phyloP scores from a whole-genome alignment of 306 rosid genomes.

The Sophora flavescens region DNA sequence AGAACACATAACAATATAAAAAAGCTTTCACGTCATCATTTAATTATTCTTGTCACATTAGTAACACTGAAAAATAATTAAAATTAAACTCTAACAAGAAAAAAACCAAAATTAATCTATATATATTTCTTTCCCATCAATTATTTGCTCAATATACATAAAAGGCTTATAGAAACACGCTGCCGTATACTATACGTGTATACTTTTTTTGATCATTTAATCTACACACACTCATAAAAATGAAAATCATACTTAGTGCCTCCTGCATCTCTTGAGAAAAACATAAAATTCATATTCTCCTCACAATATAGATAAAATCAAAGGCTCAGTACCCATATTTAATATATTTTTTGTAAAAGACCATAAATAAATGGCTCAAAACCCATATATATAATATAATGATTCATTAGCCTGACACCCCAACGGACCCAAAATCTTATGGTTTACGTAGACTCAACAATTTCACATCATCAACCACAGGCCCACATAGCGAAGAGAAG shows the following conservation, averaged over 20 bases:
- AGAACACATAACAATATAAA: too few species aligned
- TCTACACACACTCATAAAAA: conserved; percentile 27
- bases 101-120: background rate
- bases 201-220: background rate
- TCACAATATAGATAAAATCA: conserved; percentile 24
- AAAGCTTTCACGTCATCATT: too few species aligned
- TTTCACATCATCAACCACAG: conserved; percentile 90
- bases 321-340: background rate
- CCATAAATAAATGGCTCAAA: conserved; percentile 14
- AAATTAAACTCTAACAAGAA: background rate
- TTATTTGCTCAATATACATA: conserved; percentile 20
- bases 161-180: background rate
- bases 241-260: conserved; percentile 16
- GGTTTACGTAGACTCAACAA: conserved; percentile 73
- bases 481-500: conserved; percentile 93
- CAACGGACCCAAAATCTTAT: background rate
- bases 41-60: background rate
- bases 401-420: conserved; percentile 2
- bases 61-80: background rate
- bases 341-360: too few species aligned
- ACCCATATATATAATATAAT: conserved; percentile 27
- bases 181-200: conserved; percentile 16
- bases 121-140: background rate
- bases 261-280: background rate
- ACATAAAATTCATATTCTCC: background rate